These are phyloP conservation scores for Zizania palustris DNA, from an alignment of 202 grass and related monocot species.

Conservation along the genomic window DNA sequence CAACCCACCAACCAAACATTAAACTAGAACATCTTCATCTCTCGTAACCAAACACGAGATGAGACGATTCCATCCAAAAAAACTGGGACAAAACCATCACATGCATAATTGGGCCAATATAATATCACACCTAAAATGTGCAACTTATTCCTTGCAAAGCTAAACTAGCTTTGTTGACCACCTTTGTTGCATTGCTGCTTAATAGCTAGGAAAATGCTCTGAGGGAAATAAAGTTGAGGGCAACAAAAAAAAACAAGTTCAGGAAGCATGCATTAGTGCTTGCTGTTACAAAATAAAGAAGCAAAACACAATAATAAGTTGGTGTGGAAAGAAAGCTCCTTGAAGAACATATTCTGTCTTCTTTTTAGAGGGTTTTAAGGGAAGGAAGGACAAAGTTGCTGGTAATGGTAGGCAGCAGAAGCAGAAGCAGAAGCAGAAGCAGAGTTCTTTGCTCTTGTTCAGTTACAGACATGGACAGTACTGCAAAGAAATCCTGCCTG, in stretches of 20 bases:
- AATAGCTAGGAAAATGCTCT: background rate
- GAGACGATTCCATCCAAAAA: no score
- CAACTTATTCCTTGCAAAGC: no score
- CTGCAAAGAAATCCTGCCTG: constrained; percentile 3
- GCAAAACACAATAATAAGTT: background rate
- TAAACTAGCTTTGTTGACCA: background rate
- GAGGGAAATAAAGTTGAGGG: background rate
- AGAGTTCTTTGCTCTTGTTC: background rate
- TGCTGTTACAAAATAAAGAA: background rate
- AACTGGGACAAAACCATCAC: no score
- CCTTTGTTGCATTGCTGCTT: background rate
- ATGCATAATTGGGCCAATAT: no score
- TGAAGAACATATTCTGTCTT: constrained; percentile 33
- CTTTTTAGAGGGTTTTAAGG: constrained; percentile 21
- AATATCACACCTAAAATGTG: no score
- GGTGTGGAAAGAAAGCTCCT: constrained; percentile 32
- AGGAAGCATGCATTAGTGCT: constrained; percentile 33
- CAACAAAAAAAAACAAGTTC: background rate
- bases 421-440: no score
- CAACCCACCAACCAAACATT: no score
- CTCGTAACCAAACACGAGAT: no score
- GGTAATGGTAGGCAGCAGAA: background rate
- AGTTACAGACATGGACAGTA: constrained; percentile 34
- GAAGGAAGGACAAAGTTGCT: background rate
- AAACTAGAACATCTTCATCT: no score